A percentile compares a stretch with the other conserved stretches of the same genome.
Evolutionary conservation across 352 stramenopile species (phyloP).

Genomic region (Elongisporangium undulatum): DNA sequence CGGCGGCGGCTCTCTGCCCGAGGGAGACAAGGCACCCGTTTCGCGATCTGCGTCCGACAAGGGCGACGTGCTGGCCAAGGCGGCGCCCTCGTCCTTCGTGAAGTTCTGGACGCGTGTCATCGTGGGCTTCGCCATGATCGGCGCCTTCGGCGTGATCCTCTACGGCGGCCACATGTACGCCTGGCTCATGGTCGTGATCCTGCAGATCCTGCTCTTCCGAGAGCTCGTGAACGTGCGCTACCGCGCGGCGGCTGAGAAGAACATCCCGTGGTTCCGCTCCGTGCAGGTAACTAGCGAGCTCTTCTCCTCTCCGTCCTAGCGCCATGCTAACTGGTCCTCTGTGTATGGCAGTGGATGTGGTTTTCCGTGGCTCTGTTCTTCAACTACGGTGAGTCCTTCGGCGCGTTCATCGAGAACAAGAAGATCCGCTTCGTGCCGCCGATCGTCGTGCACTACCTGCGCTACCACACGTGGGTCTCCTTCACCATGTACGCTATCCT

Average conservation of each 20-base stretch:
- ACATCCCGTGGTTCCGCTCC: constrained; percentile 97
- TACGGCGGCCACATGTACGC: constrained; percentile 83
- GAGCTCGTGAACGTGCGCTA: constrained; percentile 99
- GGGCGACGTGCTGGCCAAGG: constrained; percentile 13
- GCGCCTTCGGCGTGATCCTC: constrained; percentile 59
- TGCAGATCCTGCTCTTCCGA: constrained; percentile 92
- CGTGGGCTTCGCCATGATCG: constrained; percentile 76
- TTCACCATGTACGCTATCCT: constrained; percentile 94
- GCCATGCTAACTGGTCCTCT: background rate
- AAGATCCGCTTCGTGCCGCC: constrained; percentile 80
- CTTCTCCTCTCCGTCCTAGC: background rate
- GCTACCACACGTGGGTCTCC: constrained; percentile 90
- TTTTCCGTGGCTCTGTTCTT: constrained; percentile 97
- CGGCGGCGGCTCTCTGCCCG: constrained; percentile 1
- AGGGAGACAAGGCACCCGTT: constrained; percentile 9
- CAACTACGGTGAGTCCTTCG: constrained; percentile 90
- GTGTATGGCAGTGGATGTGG: constrained; percentile 92
- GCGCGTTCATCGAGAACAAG: constrained; percentile 79
- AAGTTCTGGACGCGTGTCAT: constrained; percentile 77
- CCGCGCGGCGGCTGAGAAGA: constrained; percentile 91
- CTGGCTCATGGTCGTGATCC: constrained; percentile 79
- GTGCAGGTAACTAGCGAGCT: constrained; percentile 49
- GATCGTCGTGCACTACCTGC: constrained; percentile 81
- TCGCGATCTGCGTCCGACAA: constrained; percentile 20
- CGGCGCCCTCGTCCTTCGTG: constrained; percentile 22